These are phyloP conservation scores for Platanthera zijinensis DNA, from an alignment of 106 monocot genomes.

Conservation along the genomic window DNA sequence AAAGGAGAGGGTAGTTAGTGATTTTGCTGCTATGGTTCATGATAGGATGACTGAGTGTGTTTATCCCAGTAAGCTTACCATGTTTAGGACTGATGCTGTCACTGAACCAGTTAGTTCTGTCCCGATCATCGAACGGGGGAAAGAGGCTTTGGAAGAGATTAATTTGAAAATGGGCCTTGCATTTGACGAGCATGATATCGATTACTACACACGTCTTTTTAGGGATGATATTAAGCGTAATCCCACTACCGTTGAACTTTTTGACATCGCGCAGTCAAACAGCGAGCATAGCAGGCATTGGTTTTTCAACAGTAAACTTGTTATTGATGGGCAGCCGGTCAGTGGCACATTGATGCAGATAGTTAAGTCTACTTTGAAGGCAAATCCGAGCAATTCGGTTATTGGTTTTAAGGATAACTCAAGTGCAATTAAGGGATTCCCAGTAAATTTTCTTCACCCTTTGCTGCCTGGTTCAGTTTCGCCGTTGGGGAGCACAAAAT, in stretches of 20 bases:
- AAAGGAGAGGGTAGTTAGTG: slow-evolving; percentile 36
- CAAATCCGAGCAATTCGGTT: slow-evolving; percentile 83
- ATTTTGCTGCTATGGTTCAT: slow-evolving; percentile 80
- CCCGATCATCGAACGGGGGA: slow-evolving; percentile 77
- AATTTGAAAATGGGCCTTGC: slow-evolving; percentile 88
- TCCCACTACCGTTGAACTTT: slow-evolving; percentile 91
- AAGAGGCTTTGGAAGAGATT: slow-evolving; percentile 70
- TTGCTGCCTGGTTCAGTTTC: slow-evolving; percentile 41
- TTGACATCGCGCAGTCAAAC: slow-evolving; percentile 96
- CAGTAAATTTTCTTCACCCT: slow-evolving; percentile 45
- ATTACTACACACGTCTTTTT: slow-evolving; percentile 79
- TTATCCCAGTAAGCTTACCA: slow-evolving; percentile 54
- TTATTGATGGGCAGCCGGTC: slow-evolving; percentile 69
- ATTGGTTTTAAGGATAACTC: slow-evolving; percentile 99
- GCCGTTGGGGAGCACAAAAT: slow-evolving; percentile 11
- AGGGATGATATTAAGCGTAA: slow-evolving; percentile 84
- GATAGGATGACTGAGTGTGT: slow-evolving; percentile 98
- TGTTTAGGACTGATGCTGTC: slow-evolving; percentile 37
- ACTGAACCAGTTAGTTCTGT: slow-evolving; percentile 59
- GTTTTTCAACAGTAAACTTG: slow-evolving; percentile 86
- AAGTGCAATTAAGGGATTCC: slow-evolving; percentile 85
- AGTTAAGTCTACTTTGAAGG: slow-evolving; percentile 76
- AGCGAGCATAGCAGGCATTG: slow-evolving; percentile 95
- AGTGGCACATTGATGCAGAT: slow-evolving; percentile 55
- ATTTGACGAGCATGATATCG: slow-evolving; percentile 91